phyloP scores from a whole-genome alignment of 1,284 basidiomycete genomes.

The Ganoderma leucocontextum region DNA sequence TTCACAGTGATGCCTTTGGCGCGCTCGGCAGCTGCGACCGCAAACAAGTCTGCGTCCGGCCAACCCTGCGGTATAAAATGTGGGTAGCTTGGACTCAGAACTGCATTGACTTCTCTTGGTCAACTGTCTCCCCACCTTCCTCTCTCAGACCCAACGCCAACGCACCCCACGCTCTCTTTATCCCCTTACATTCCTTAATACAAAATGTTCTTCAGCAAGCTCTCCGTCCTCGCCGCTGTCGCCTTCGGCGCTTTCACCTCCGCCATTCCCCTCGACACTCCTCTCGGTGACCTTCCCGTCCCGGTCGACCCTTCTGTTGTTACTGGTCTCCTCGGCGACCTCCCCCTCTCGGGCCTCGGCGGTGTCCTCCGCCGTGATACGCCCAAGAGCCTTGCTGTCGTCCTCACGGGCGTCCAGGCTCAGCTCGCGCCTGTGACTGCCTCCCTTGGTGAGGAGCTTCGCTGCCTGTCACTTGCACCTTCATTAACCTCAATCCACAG shows the following conservation, averaged over 20 bases:
- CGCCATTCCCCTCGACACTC: slow-evolving; percentile 28
- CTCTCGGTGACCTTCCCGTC: slow-evolving; percentile 24
- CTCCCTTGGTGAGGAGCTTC: slow-evolving; percentile 43
- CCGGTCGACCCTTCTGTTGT: slow-evolving; percentile 10
- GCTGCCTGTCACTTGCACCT: neutral
- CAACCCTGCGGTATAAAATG: slow-evolving; percentile 18
- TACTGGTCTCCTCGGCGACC: slow-evolving; percentile 17
- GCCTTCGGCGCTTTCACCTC: slow-evolving; percentile 45
- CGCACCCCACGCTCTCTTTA: slow-evolving; percentile 37
- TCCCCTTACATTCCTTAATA: slow-evolving; percentile 24
- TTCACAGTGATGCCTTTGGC: slow-evolving; percentile 10
- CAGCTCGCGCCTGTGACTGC: slow-evolving; percentile 37
- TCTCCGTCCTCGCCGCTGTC: slow-evolving; percentile 48
- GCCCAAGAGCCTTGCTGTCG: slow-evolving; percentile 33
- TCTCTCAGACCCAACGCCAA: slow-evolving; percentile 46
- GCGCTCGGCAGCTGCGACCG: neutral
- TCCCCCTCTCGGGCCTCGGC: slow-evolving; percentile 17
- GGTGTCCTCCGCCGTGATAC: slow-evolving; percentile 30
- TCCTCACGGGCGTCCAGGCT: slow-evolving; percentile 37
- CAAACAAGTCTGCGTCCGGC: neutral
- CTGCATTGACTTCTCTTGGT: slow-evolving; percentile 33
- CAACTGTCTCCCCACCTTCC: slow-evolving; percentile 22
- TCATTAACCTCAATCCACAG: slow-evolving; percentile 35
- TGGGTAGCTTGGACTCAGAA: neutral
- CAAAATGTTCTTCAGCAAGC: slow-evolving; percentile 53